Evolutionary conservation across 352 stramenopile species (phyloP), one percentile per base, ranked within the genome.

Genomic region (Phytophthora pistaciae): DNA sequence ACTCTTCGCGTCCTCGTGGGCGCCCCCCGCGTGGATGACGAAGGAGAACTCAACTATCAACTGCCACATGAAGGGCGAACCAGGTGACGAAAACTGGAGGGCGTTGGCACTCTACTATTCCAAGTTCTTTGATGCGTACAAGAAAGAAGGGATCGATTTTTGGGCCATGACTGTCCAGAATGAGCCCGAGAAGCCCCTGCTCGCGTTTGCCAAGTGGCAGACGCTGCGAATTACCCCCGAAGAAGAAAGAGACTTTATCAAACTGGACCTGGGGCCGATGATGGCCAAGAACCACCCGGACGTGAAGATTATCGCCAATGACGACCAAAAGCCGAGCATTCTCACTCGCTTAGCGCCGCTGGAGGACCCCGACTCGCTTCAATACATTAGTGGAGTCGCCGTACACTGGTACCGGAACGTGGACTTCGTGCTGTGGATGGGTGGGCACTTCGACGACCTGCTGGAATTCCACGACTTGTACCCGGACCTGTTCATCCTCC

Each of bases 21-120:
- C 81, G 14, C 83, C 84, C 13, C 90, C 90, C 3, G 63, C 73
- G 33, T 96, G 87, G 87, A 96, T 95, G 89, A 96, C 92, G 64
- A 71, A 67, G 20, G 78, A 77, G 52, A 79, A 87, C 48, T 72
- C 68, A 31, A 78, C 71, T 11, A 63, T 83, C n/a, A 79, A 86
- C 46, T 83, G 74, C 29, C 23, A 70, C 10, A 62, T 91, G 11
- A 73, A 83, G 50, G 84, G 84, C 20, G 52, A 91, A 6, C 64
- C 75, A 0, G 68, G 81, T 21, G 69, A 56, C 18, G 20, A 72
- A 40, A 85, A 91, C 53, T 84, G 84, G 74, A 29, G 69, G 40
- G 81, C 87, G 11, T 84, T 89, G 54, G 90, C 85, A 16, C 64
- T 88, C 1, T 96, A 95, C 64, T 92, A 96, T 64, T 84, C 79